These are phyloP conservation scores for Aureobasidium sp. DNA, from an alignment of 2,329 filamentous ascomycete species.

Conservation along the genomic window DNA sequence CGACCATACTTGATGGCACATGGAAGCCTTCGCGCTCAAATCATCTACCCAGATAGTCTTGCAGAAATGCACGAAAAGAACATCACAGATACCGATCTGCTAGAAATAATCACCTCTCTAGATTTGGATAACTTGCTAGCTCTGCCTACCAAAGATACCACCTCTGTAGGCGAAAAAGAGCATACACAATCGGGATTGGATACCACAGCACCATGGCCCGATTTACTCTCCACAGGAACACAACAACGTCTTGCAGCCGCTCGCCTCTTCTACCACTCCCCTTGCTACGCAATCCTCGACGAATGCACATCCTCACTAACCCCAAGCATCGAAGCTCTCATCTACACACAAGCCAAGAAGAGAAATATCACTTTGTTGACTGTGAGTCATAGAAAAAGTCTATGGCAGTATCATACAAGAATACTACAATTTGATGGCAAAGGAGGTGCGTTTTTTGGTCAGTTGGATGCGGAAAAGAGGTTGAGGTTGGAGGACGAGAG, in stretches of 20 bases:
- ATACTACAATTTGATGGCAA: slow-evolving; percentile 97
- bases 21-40: slow-evolving; percentile 88
- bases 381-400: slow-evolving; percentile 78
- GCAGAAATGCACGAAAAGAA: slow-evolving; percentile 81
- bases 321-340: slow-evolving; percentile 84
- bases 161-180: not conserved
- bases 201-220: slow-evolving; percentile 86
- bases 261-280: slow-evolving; percentile 84
- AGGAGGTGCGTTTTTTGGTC: slow-evolving; percentile 83
- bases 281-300: slow-evolving; percentile 90
- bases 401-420: slow-evolving; percentile 94
- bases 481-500: slow-evolving; percentile 90
- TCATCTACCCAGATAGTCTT: slow-evolving; percentile 88
- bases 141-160: not conserved
- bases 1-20: slow-evolving; percentile 86
- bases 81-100: slow-evolving; percentile 73
- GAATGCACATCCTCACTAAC: slow-evolving; percentile 97
- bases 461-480: slow-evolving; percentile 78
- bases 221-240: slow-evolving; percentile 82
- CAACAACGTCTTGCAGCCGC: slow-evolving; percentile 98
- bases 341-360: slow-evolving; percentile 94
- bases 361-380: slow-evolving; percentile 95
- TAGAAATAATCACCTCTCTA: slow-evolving; percentile 67
- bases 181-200: slow-evolving; percentile 60
- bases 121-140: slow-evolving; percentile 72